phyloP scores from a whole-genome alignment of 1,284 basidiomycete species.

The Xerocomus amazonicus region DNA sequence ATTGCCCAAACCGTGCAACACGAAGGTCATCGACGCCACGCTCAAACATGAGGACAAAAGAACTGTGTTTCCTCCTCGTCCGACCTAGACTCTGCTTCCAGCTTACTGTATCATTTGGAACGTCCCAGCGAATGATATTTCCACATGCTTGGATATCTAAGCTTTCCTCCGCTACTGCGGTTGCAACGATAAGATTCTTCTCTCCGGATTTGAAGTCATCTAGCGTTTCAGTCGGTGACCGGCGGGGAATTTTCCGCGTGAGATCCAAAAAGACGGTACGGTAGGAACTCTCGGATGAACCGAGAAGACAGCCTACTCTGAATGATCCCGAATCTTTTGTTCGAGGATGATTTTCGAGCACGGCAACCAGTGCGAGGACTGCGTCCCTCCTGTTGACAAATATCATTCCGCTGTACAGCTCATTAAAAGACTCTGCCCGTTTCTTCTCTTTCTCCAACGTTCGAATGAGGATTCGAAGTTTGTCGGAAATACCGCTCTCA shows the following conservation, averaged over 20 bases:
- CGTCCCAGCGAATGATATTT: constrained; percentile 71
- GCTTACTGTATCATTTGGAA: constrained; percentile 68
- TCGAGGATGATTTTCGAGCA: constrained; percentile 56
- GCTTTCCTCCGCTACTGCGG: constrained; percentile 81
- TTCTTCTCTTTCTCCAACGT: constrained; percentile 55
- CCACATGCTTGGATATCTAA: constrained; percentile 80
- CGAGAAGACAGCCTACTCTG: constrained; percentile 57
- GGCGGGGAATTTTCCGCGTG: constrained; percentile 49
- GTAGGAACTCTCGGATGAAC: constrained; percentile 54
- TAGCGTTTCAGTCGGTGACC: constrained; percentile 51
- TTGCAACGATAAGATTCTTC: constrained; percentile 73
- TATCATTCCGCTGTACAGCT: constrained; percentile 65
- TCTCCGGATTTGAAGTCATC: constrained; percentile 65
- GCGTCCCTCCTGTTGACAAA: constrained; percentile 73
- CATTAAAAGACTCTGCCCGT: constrained; percentile 45
- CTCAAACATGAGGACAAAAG: constrained; percentile 71
- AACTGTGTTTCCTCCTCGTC: constrained; percentile 64
- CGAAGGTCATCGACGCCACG: constrained; percentile 38
- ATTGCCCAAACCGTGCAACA: constrained; percentile 51
- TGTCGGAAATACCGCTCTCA: constrained; percentile 48
- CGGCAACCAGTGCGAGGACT: constrained; percentile 59
- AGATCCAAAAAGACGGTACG: constrained; percentile 66
- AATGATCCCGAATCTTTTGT: constrained; percentile 43
- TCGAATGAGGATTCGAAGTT: constrained; percentile 53
- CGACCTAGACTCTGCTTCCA: constrained; percentile 80